A percentile compares a stretch with the other conserved stretches of the same genome.
These are phyloP conservation scores for Fusarium veterinarium DNA, from an alignment of 2,329 filamentous ascomycete genomes.

Conservation along the genomic window DNA sequence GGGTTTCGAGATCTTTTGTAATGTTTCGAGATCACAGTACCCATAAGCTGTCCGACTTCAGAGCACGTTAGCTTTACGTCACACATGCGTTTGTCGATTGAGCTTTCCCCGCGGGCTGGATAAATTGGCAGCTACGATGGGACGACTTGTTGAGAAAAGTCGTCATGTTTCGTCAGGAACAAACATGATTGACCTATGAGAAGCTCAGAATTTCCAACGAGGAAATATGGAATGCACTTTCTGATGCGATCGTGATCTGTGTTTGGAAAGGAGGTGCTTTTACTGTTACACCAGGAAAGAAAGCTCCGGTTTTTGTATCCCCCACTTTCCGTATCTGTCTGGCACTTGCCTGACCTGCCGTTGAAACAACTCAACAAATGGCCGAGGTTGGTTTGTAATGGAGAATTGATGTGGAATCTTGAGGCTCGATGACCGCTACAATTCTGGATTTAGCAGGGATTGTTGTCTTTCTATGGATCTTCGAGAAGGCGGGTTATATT, in stretches of 20 bases:
- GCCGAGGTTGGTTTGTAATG: conserved; percentile 9
- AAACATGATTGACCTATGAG: neutral
- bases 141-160: neutral
- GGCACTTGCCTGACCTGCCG: neutral
- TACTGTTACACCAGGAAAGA: conserved; percentile 9
- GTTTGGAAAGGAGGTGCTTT: neutral
- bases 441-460: neutral
- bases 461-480: neutral
- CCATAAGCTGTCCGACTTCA: neutral
- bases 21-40: neutral
- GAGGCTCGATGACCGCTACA: conserved; percentile 19
- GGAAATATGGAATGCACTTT: neutral
- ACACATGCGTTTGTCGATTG: conserved; percentile 15
- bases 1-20: neutral
- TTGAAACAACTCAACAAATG: conserved; percentile 2
- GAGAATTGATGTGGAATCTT: conserved; percentile 21
- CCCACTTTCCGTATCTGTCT: conserved; percentile 7
- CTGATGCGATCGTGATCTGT: conserved; percentile 4
- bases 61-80: conserved; percentile 39
- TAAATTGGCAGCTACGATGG: neutral
- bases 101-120: neutral
- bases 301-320: conserved; percentile 11
- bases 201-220: conserved; percentile 8
- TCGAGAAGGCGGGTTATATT: neutral
- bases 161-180: conserved; percentile 27